Evolutionary conservation across 306 rosid genomes (phyloP), one percentile per base, ranked within the genome.

Genomic region (Fagus crenata): DNA sequence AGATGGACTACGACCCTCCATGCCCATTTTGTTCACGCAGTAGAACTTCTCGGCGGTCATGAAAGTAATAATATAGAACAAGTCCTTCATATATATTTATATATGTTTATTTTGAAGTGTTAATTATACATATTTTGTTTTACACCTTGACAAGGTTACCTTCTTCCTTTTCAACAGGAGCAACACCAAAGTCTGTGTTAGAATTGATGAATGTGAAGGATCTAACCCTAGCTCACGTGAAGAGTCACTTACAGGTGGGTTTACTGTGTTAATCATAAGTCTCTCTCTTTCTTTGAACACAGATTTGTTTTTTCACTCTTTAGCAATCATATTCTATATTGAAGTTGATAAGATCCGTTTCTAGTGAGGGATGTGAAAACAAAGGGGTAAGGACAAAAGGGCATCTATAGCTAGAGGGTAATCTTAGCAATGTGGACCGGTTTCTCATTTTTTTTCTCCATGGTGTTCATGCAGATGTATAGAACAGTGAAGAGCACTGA

Each of bases 401-500:
- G 93, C 84, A 89, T 90, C 92, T 72, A 71, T 72, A 81, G 69
- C 92, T 72, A 71, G 75, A 81, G 69, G 41, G 61, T 75, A 80
- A 72, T 86, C 73, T 76, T 71, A 35, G 77, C 81, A 71, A 65
- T 73, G 85, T 46, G 84, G 90, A 75, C 76, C 77, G 39, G 78
- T 39, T 76, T 80, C 79, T 83, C 65, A 43, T 79, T 67, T 83
- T 22, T 72, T 83, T 61, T 55, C 15, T 51, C 77, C 72, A 22
- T 76, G 78, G 58, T 75, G 73, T 75, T 87, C 85, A 81, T 93
- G 96, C 98, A 93, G 98, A 93, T 93, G 98, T 93, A 93, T 86
- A 93, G 98, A 91, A 93, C 98, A 80, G 98, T 93, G 93, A 93
- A 90, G 93, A 86, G 91, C 88, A 90, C 97, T 77, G 97, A 82